phyloP scores from a whole-genome alignment of 2,329 filamentous ascomycete species.

The Diaporthe capsici region DNA sequence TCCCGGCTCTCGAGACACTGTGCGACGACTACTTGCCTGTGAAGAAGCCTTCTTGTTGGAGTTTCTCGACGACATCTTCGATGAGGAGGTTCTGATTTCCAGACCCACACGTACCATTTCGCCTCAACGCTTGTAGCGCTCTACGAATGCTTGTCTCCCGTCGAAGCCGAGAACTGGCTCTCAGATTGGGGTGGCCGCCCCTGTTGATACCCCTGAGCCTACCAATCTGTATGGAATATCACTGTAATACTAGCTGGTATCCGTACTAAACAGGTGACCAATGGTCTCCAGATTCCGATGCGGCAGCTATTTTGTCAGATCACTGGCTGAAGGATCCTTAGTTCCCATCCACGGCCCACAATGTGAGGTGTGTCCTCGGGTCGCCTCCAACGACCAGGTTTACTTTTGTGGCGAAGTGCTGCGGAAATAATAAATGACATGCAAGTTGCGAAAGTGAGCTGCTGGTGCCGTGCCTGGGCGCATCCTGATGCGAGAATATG shows the following conservation, averaged over 20 bases:
- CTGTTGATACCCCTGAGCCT: constrained; percentile 13
- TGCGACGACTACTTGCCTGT: constrained; percentile 4
- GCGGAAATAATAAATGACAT: neutral
- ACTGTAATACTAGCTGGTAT: constrained; percentile 36
- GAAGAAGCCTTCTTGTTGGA: neutral
- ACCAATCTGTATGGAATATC: constrained; percentile 36
- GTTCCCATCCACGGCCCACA: neutral
- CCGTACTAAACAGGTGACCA: constrained; percentile 8
- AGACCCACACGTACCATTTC: neutral
- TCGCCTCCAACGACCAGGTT: neutral
- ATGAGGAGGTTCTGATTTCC: too few relatives aligned
- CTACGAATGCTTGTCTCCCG: neutral
- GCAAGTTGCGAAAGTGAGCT: neutral
- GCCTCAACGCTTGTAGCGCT: constrained; percentile 7
- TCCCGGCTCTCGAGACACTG: neutral
- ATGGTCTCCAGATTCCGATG: neutral
- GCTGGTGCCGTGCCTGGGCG: neutral
- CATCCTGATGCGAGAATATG: neutral
- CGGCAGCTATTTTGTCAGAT: neutral
- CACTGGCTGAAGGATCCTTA: neutral
- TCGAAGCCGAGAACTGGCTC: neutral
- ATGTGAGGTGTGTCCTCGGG: neutral
- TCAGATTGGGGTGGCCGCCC: neutral
- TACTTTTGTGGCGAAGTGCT: neutral
- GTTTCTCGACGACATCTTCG: neutral